phyloP scores from a whole-genome alignment of 2,329 filamentous ascomycete genomes.

The Colletotrichum sp. region DNA sequence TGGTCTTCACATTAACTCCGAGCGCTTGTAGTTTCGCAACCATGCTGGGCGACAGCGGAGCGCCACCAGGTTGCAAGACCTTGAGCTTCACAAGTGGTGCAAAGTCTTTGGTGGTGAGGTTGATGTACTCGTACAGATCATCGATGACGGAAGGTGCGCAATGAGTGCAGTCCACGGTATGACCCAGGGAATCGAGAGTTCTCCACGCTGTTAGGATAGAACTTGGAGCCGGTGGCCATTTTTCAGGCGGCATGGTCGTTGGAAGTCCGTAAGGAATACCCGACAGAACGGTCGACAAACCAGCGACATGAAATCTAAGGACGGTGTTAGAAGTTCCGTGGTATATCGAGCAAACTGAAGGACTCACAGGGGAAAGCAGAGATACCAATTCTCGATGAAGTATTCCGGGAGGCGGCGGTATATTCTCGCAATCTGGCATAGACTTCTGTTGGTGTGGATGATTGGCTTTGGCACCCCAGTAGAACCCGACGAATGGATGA shows the following conservation, averaged over 20 bases:
- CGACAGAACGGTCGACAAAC: neutral
- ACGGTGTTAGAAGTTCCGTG: rapidly evolving
- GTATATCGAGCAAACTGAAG: rapidly evolving
- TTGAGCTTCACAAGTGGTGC: neutral
- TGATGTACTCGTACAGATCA: constrained; percentile 8
- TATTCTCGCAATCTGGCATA: constrained; percentile 8
- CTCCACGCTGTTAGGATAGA: constrained; percentile 6
- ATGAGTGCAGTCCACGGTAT: constrained; percentile 1
- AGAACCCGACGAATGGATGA: constrained; percentile 14
- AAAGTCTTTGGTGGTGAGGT: constrained; percentile 1
- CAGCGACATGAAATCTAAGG: constrained; percentile 4
- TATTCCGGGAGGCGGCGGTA: constrained; percentile 7
- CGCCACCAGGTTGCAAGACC: constrained; percentile 4
- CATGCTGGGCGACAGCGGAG: neutral
- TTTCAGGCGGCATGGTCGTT: neutral
- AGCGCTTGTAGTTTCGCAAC: neutral
- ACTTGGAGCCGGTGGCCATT: constrained; percentile 15
- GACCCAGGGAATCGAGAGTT: neutral
- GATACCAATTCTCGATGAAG: constrained; percentile 13
- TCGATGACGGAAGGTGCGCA: constrained; percentile 12
- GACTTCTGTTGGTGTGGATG: constrained; percentile 5
- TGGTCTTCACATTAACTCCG: constrained; percentile 13
- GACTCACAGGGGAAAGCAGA: constrained; percentile 5
- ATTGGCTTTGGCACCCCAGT: constrained; percentile 8
- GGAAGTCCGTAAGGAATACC: constrained; percentile 5